Evolutionary conservation across 2,329 filamentous ascomycete genomes (phyloP), one percentile per base, ranked within the genome.

Genomic region (Fusarium begoniae): DNA sequence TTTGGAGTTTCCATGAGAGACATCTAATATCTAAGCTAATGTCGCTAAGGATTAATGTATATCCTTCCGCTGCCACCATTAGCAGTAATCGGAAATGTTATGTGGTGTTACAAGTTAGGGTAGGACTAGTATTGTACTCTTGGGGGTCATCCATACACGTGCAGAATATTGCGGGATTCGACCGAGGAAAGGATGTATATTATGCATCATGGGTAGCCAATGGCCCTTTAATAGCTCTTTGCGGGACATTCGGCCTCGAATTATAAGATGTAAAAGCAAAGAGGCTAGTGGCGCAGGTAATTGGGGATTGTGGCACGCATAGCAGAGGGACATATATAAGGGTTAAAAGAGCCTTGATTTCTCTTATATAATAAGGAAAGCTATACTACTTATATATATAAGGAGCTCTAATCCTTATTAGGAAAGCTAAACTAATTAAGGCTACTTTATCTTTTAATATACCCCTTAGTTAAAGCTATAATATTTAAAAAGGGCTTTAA

Each of bases 171-270:
- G 10, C 2, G 15, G 2, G 1, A 12, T 24, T 12, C 0, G 6
- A 11, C 3, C 1, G 0, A 3, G 1, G 0, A 4, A 5, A 11
- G 6, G 0, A 0, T 13, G 3, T 26, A 5, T 0, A 0, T 0
- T 2, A 6, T 24, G 0, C 0, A 26, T 13, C 5, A 26, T 45
- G n/a, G n/a, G 5, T 13, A 6, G 43, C 7, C 5, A 17, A 20
- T 4, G n/a, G 4, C 15, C 15, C 10, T 45, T 20, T 0, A 0
- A 7, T 28, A 11, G 44, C 26, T 8, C 0, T 28, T 28, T 28
- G 26, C 15, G 26, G 45, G 0, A 0, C 0, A 0, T 15, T 15
- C 1, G 45, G 45, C 6, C 28, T 48, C 3, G 4, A 48, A 15
- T 0, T 48, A 8, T 48, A 26, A 26, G 20, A 28, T 8, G 6